Evolutionary conservation across 805 yeast species (phyloP).

Genomic region (Spathaspora passalidarum): DNA sequence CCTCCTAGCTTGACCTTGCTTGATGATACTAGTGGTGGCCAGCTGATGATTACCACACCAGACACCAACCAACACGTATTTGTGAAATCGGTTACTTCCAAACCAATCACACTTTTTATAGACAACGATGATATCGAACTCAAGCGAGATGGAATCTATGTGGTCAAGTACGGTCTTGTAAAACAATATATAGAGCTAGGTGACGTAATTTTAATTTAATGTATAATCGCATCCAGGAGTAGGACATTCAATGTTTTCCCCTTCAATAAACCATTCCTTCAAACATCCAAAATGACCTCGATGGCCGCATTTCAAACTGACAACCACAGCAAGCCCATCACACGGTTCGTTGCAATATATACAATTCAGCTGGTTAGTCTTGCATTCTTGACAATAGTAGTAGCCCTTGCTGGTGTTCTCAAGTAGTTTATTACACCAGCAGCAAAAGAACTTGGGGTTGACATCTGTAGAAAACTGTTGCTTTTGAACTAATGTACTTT

Average conservation of each 20-base stretch:
- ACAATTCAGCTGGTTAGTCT: conserved; percentile 61
- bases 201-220: conserved; percentile 35
- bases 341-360: conserved; percentile 75
- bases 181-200: conserved; percentile 32
- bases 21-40: conserved; percentile 61
- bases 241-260: conserved; percentile 71
- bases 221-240: conserved; percentile 55
- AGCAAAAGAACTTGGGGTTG: conserved; percentile 52
- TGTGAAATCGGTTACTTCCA: conserved; percentile 44
- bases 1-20: conserved; percentile 70
- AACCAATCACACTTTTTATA: conserved; percentile 23
- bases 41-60: conserved; percentile 79
- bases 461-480: conserved; percentile 33
- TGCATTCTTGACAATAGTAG: conserved; percentile 84
- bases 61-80: conserved; percentile 77
- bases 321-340: conserved; percentile 61
- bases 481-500: conserved; percentile 12
- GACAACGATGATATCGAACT: conserved; percentile 54
- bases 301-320: conserved; percentile 75
- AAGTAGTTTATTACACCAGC: conserved; percentile 55
- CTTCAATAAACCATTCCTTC: conserved; percentile 69
- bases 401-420: conserved; percentile 61
- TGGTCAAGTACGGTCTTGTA: conserved; percentile 58
- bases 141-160: conserved; percentile 65
- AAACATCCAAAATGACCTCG: conserved; percentile 81